Conservation (phyloP, 495 filamentous ascomycete genomes). For the Tuber borchii region DNA sequence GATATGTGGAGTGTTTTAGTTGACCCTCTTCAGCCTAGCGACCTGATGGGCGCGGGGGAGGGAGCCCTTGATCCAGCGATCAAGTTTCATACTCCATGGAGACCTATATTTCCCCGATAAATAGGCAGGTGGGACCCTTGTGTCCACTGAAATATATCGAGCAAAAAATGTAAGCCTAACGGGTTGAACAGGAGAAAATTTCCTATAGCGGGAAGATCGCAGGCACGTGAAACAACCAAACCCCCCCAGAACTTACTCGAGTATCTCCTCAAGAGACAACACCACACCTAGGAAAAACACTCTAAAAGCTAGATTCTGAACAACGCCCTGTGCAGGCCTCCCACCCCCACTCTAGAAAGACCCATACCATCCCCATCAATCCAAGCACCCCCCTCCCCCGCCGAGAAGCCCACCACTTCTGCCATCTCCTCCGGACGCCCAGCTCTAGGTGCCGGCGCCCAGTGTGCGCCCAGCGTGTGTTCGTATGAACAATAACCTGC, state of each 20-base stretch:
- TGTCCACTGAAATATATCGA: not conserved
- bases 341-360: not conserved
- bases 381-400: conserved; percentile 54
- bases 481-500: conserved; percentile 52
- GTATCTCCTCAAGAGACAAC: not conserved
- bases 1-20: not conserved
- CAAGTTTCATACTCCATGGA: not conserved
- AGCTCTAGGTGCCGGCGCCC: conserved; percentile 53
- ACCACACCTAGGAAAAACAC: not conserved
- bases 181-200: not conserved
- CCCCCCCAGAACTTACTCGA: too few relatives aligned
- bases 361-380: conserved; percentile 51
- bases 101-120: not conserved
- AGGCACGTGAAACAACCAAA: not conserved
- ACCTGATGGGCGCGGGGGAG: not conserved
- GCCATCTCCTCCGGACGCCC: conserved; percentile 61
- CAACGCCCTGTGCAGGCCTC: not conserved
- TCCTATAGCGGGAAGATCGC: not conserved
- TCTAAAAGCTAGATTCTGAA: not conserved
- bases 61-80: not conserved
- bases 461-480: conserved; percentile 48
- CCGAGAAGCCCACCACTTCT: conserved; percentile 52
- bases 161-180: too few relatives aligned
- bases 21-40: not conserved
- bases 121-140: not conserved